A percentile compares a stretch with the other conserved stretches of the same genome.
phyloP scores from a whole-genome alignment of 1,284 basidiomycete genomes.

The Pseudozyma thailandica region DNA sequence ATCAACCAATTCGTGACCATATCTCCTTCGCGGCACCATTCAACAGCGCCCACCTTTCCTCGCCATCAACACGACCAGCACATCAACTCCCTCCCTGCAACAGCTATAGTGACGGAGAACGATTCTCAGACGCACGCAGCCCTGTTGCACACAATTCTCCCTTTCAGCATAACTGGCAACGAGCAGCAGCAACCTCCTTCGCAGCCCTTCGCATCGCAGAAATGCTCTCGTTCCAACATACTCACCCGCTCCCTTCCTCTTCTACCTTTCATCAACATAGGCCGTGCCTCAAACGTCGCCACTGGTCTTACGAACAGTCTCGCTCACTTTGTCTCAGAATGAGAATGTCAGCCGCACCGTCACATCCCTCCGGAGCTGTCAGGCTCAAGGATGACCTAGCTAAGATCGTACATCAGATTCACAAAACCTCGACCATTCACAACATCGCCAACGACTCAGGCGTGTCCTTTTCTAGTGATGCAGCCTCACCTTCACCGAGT shows the following conservation, averaged over 20 bases:
- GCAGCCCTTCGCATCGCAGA: not conserved
- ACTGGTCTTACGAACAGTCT: conserved; percentile 17
- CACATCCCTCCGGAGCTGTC: conserved; percentile 11
- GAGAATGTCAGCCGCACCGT: conserved; percentile 9
- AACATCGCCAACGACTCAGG: conserved; percentile 52
- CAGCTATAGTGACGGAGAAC: no score
- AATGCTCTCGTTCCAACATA: conserved; percentile 32
- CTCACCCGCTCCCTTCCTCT: conserved; percentile 20
- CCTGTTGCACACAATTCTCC: no score
- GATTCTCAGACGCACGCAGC: no score
- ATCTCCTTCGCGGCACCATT: no score
- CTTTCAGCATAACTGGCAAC: not conserved
- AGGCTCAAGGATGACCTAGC: conserved; percentile 28
- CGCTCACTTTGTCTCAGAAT: conserved; percentile 30
- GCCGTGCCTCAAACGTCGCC: conserved; percentile 25
- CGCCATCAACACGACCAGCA: no score
- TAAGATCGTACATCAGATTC: conserved; percentile 28
- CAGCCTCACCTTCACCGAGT: not conserved
- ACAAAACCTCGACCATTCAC: conserved; percentile 42
- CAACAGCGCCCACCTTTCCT: no score
- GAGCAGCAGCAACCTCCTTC: not conserved
- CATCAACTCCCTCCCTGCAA: no score
- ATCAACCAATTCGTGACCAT: no score
- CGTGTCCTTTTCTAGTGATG: conserved; percentile 36
- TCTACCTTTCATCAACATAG: conserved; percentile 10